Evolutionary conservation across 148 eudicot species (phyloP).

Genomic region (Silene conica): DNA sequence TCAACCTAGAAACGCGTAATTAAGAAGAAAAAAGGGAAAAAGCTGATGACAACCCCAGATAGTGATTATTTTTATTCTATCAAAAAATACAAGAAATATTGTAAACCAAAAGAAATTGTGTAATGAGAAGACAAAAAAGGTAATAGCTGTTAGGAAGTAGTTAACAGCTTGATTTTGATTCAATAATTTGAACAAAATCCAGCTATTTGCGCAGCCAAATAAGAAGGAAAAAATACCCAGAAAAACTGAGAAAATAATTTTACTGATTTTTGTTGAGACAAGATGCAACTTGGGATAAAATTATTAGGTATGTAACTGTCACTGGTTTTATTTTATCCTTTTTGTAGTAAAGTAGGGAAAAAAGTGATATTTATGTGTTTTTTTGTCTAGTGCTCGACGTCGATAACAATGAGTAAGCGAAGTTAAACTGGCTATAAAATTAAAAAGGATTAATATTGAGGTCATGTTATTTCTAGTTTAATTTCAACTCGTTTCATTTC

Average conservation of each 20-base stretch:
- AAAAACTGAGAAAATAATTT: background rate
- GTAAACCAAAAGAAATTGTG: background rate
- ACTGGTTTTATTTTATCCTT: background rate
- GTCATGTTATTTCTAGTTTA: no score
- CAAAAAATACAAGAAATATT: background rate
- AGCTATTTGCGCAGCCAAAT: conserved; percentile 1
- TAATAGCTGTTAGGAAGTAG: conserved; percentile 10
- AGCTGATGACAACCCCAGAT: conserved; percentile 17
- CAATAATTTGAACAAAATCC: conserved; percentile 6
- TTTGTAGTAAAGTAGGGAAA: background rate
- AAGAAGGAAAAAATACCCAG: background rate
- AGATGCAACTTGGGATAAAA: background rate
- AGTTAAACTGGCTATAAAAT: no score
- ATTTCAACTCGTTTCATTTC: no score
- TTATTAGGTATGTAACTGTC: background rate
- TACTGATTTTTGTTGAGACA: background rate
- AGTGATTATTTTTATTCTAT: background rate
- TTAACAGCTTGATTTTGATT: conserved; percentile 11
- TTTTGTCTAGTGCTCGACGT: background rate
- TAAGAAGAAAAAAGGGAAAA: background rate
- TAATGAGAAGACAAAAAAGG: conserved; percentile 6
- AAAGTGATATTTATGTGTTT: background rate
- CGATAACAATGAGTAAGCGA: no score
- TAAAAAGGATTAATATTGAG: no score
- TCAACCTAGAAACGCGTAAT: conserved; percentile 7